Evolutionary conservation across 192 early-diverging fungal species (phyloP).

Genomic region (Dissophora ornata): DNA sequence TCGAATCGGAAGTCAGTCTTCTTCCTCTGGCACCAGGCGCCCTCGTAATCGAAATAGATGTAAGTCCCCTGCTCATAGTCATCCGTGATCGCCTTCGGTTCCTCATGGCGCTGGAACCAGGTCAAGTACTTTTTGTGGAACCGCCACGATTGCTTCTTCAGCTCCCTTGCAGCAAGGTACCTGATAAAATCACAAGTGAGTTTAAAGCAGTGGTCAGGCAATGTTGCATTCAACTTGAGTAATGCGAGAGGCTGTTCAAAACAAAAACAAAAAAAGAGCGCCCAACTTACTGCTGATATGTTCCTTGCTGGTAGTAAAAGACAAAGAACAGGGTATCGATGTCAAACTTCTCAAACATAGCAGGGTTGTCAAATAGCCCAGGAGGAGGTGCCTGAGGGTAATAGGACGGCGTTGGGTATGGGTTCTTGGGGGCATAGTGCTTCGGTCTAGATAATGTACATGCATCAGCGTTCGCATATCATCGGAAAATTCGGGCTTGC

Average conservation of each 20-base stretch:
- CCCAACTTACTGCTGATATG: conserved; percentile 96
- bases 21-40: conserved; percentile 96
- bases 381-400: conserved; percentile 87
- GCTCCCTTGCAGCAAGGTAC: conserved; percentile 91
- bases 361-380: conserved; percentile 84
- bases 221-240: no score
- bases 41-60: conserved; percentile 98
- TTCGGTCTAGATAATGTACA: conserved; percentile 63
- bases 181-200: no score
- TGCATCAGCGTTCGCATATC: no score
- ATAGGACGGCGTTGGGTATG: conserved; percentile 88
- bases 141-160: conserved; percentile 97
- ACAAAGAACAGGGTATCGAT: conserved; percentile 97
- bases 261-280: no score
- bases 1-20: conserved; percentile 95
- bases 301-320: conserved; percentile 97
- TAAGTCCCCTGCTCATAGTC: conserved; percentile 98
- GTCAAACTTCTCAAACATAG: conserved; percentile 91
- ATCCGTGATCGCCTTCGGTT: conserved; percentile 94
- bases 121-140: conserved; percentile 98
- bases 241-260: no score
- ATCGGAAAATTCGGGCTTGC: no score
- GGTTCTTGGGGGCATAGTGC: conserved; percentile 77
- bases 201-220: no score
- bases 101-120: conserved; percentile 98